Evolutionary conservation across 2,329 filamentous ascomycete genomes (phyloP).

Genomic region (Aureobasidium sp.): DNA sequence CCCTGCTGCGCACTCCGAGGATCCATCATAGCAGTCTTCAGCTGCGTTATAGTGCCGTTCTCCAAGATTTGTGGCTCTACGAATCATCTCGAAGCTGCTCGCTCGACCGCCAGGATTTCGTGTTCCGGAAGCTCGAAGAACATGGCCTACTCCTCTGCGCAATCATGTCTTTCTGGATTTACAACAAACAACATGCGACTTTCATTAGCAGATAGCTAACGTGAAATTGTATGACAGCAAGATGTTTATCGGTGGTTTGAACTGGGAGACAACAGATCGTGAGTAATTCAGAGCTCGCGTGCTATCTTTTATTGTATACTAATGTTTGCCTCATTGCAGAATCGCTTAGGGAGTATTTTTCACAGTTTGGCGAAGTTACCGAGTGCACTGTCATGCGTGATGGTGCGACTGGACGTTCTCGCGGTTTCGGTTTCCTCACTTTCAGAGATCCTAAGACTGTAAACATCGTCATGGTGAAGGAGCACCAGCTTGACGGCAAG

Average conservation of each 20-base stretch:
- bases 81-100: not conserved
- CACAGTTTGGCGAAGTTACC: slow-evolving; percentile 92
- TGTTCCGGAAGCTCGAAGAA: not conserved
- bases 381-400: slow-evolving; percentile 99
- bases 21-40: not conserved
- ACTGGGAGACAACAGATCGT: slow-evolving; percentile 99
- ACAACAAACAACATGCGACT: not conserved
- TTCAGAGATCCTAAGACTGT: slow-evolving; percentile 98
- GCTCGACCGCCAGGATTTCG: not conserved
- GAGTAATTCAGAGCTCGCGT: slow-evolving; percentile 29
- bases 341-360: slow-evolving; percentile 93
- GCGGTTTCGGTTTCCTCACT: slow-evolving; percentile 94
- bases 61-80: not conserved
- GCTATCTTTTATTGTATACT: slow-evolving; percentile 20
- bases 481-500: slow-evolving; percentile 95
- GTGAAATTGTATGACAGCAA: slow-evolving; percentile 55
- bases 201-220: slow-evolving; percentile 5
- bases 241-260: slow-evolving; percentile 98
- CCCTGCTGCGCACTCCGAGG: not conserved
- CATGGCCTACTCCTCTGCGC: slow-evolving; percentile 1
- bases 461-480: slow-evolving; percentile 99
- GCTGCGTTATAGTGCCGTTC: not conserved
- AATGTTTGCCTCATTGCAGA: slow-evolving; percentile 50
- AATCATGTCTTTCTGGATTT: slow-evolving; percentile 11
- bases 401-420: slow-evolving; percentile 82